phyloP scores from a whole-genome alignment of 352 stramenopile species.

The Stephanocyclus meneghinianus region DNA sequence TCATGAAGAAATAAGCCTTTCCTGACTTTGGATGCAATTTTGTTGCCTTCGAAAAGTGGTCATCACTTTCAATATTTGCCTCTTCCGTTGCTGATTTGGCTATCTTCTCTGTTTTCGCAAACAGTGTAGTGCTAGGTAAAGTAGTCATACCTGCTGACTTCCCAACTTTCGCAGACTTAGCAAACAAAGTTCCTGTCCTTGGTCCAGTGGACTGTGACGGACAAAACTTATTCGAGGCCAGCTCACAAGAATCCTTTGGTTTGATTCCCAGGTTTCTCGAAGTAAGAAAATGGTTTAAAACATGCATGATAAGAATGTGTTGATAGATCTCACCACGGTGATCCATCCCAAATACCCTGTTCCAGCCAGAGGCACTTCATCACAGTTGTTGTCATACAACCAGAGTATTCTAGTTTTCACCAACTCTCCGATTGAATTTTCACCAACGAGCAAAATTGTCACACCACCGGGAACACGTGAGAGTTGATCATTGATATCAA shows the following conservation, averaged over 20 bases:
- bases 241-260: not conserved
- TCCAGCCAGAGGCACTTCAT: not conserved
- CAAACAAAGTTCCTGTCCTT: not conserved
- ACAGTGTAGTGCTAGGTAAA: too few relatives aligned
- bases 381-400: conserved; percentile 2
- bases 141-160: not conserved
- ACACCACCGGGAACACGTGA: conserved; percentile 3
- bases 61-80: too few relatives aligned
- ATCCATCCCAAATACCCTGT: not conserved
- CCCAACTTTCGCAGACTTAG: not conserved
- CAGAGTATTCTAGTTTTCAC: conserved; percentile 5
- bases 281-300: not conserved
- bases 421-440: conserved; percentile 4
- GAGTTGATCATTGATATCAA: conserved; percentile 4
- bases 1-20: not conserved
- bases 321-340: not conserved
- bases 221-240: conserved; percentile 1
- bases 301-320: not conserved
- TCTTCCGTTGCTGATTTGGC: too few relatives aligned
- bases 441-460: conserved; percentile 4
- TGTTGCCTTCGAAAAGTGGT: too few relatives aligned
- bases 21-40: conserved; percentile 2
- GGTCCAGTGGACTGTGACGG: not conserved
- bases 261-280: not conserved
- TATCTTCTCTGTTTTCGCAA: too few relatives aligned